Percentiles rank a stretch among this genome's conserved stretches.
These are phyloP conservation scores for Trifolium subterraneum DNA, from an alignment of 306 rosid species.

Conservation along the genomic window DNA sequence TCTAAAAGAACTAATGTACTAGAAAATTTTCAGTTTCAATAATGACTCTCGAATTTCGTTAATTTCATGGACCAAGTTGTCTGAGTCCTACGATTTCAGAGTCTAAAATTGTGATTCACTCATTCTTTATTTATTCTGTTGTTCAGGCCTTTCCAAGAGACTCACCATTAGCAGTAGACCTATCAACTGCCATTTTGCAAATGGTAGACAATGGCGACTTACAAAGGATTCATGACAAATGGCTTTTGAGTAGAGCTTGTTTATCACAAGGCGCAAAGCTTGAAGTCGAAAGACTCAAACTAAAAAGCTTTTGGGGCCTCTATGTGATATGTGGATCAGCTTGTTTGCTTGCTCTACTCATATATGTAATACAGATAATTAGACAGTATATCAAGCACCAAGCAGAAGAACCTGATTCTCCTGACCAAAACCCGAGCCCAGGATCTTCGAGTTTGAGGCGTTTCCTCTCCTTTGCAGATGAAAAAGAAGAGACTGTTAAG, in stretches of 20 bases:
- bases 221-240: constrained; percentile 94
- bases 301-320: constrained; percentile 88
- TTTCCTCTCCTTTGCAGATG: constrained; percentile 75
- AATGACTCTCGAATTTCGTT: neutral
- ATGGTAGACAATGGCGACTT: constrained; percentile 85
- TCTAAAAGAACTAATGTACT: neutral
- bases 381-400: constrained; percentile 66
- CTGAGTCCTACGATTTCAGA: neutral
- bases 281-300: constrained; percentile 75
- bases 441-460: constrained; percentile 54
- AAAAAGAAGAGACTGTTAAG: constrained; percentile 65
- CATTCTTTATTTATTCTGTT: constrained; percentile 15
- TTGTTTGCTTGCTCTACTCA: constrained; percentile 65
- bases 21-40: neutral
- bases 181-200: constrained; percentile 82
- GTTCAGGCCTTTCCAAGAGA: constrained; percentile 86
- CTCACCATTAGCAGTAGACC: constrained; percentile 86
- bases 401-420: constrained; percentile 38
- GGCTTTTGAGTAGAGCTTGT: constrained; percentile 82
- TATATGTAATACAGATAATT: constrained; percentile 53
- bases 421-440: constrained; percentile 36
- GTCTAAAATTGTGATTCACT: neutral
- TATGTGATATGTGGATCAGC: constrained; percentile 71
- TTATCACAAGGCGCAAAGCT: constrained; percentile 65
- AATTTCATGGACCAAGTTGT: neutral